Conservation (phyloP, 352 stramenopile genomes). For the Phytophthora cryptogea region DNA sequence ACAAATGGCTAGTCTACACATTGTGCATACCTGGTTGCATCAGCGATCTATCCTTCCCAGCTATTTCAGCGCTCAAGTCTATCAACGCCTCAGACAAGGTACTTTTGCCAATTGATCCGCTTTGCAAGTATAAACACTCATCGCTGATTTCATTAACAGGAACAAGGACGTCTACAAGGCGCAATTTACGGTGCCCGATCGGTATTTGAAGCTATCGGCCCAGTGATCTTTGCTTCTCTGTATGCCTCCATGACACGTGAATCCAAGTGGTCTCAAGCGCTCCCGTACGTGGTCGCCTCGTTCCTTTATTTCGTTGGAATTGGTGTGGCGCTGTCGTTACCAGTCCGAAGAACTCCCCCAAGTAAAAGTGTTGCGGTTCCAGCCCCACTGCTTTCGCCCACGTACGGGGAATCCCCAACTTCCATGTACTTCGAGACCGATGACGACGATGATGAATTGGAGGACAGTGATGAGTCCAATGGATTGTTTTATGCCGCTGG, state of each 20-base stretch:
- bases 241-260: constrained; percentile 59
- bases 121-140: background rate
- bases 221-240: constrained; percentile 58
- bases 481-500: constrained; percentile 29
- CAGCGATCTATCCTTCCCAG: constrained; percentile 70
- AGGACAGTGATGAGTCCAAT: constrained; percentile 15
- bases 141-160: constrained; percentile 23
- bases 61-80: constrained; percentile 43
- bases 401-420: constrained; percentile 41
- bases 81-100: constrained; percentile 55
- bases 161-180: constrained; percentile 78
- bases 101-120: background rate
- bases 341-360: constrained; percentile 23
- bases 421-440: constrained; percentile 62
- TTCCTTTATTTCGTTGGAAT: constrained; percentile 55
- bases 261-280: constrained; percentile 44
- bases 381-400: constrained; percentile 45
- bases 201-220: constrained; percentile 64
- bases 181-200: constrained; percentile 71
- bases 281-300: constrained; percentile 66
- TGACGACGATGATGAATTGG: constrained; percentile 39
- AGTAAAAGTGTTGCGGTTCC: constrained; percentile 16
- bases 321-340: constrained; percentile 51
- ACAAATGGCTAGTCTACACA: constrained; percentile 66
- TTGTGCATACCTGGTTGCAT: constrained; percentile 48